Percentiles rank a stretch among this genome's conserved stretches.
These are phyloP conservation scores for Ceratobasidium sp. DNA, from an alignment of 1,284 basidiomycete genomes.

Conservation along the genomic window DNA sequence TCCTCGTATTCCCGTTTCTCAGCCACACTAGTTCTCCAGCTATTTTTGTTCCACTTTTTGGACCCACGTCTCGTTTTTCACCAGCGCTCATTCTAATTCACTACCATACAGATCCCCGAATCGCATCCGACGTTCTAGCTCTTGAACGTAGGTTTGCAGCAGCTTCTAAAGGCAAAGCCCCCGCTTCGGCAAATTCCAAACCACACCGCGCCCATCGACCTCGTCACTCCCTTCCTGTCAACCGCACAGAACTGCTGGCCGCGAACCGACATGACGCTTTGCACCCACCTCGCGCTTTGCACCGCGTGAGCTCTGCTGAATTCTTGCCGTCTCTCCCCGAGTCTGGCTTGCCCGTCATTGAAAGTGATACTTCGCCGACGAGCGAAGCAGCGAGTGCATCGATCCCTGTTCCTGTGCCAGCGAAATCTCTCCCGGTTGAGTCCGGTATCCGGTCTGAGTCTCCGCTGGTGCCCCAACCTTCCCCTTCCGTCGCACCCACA, in stretches of 20 bases:
- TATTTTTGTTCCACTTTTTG: not conserved
- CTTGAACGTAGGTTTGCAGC: conserved; percentile 39
- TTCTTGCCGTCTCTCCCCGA: not conserved
- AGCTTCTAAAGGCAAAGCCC: conserved; percentile 37
- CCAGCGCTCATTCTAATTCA: not conserved
- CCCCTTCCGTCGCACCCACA: not conserved
- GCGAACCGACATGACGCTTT: not conserved
- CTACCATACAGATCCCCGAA: conserved; percentile 28
- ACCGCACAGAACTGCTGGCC: not conserved
- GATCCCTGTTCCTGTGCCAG: too few relatives aligned
- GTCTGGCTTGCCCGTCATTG: not conserved
- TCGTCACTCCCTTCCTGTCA: conserved; percentile 27
- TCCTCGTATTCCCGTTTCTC: not conserved
- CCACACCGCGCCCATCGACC: conserved; percentile 21
- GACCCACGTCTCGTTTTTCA: not conserved
- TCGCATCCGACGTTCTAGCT: conserved; percentile 31
- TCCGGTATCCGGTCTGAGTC: too few relatives aligned
- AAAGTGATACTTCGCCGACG: conserved; percentile 8
- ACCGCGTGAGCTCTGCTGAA: conserved; percentile 1
- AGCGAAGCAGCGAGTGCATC: not conserved
- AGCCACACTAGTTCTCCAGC: not conserved
- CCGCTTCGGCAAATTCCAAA: not conserved
- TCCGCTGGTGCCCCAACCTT: not conserved
- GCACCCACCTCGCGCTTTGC: not conserved
- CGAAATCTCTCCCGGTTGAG: too few relatives aligned